Base-by-base conservation (phyloP, 2,329 filamentous ascomycete species). In the Alternaria triticina region DNA sequence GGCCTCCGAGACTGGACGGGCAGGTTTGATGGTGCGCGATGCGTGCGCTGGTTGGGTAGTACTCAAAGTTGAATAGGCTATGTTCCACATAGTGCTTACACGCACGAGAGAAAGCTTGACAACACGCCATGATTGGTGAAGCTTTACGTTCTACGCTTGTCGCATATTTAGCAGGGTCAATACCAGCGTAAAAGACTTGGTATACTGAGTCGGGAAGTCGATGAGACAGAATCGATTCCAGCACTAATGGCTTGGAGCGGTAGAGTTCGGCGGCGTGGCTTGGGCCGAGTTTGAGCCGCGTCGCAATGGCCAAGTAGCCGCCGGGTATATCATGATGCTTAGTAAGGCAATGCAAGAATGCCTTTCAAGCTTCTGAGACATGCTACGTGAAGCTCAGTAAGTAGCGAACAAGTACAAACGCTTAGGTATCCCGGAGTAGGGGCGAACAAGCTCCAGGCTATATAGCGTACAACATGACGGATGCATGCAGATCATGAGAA, bases 211-310 rank as follows among this genome's bases (percentile, higher is more conserved):
- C 23, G 52, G 66, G 71, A 56, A 71, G 51, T 44, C 54, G 61
- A 25, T 20, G 8, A 15, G 11, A 25, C 30, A 65, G 45, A 54
- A 66, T 75, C 51, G 70, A 74, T 70, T 43, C 33, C 64, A 61
- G 73, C 72, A 69, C 73, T 75, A 74, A 59, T 65, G 70, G 70
- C 71, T 74, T 75, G 71, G 72, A 55, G 66, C 64, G 64, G 68
- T 56, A 51, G 65, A 54, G 27, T 46, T 61, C 63, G 62, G 66
- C 68, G 50, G 49, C 33, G 52, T 15, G 28, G 43, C 45, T 47
- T 54, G 50, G 30, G 50, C 62, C 54, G 56, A 69, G 43, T 47
- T 54, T 44, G 36, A 50, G 22, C 43, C 51, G 57, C 45, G 52
- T n/a, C 23, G 23, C 23, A 22, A 36, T 51, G 47, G 49, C 8